phyloP scores from a whole-genome alignment of 805 yeast genomes.

The Priceomyces fermenticarens region DNA sequence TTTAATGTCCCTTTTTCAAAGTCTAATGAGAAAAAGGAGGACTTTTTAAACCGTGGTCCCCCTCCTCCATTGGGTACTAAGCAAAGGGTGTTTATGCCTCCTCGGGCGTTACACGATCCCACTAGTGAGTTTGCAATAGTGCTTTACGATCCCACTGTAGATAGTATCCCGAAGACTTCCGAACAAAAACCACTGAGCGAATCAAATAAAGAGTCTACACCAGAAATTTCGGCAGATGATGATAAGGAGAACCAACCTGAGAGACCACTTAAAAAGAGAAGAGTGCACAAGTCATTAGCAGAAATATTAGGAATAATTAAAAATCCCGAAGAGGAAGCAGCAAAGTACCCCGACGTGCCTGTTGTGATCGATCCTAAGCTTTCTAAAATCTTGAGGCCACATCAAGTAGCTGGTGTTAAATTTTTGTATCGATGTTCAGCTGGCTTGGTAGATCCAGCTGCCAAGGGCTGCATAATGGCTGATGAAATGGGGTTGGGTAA shows the following conservation, averaged over 20 bases:
- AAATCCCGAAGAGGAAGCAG: conserved; percentile 45
- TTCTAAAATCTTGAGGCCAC: conserved; percentile 85
- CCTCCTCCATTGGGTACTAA: conserved; percentile 88
- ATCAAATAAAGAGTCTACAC: conserved; percentile 10
- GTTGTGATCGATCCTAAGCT: conserved; percentile 92
- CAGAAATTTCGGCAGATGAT: conserved; percentile 9
- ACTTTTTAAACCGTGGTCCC: conserved; percentile 35
- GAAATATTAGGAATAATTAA: conserved; percentile 75
- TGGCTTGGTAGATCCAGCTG: conserved; percentile 77
- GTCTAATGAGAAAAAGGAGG: conserved; percentile 28
- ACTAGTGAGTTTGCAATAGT: conserved; percentile 91
- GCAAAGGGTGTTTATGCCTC: conserved; percentile 65
- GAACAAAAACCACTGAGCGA: conserved; percentile 10
- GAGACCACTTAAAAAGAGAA: conserved; percentile 31
- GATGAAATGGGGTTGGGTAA: conserved; percentile 97
- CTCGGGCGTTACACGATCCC: conserved; percentile 94
- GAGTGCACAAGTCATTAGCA: conserved; percentile 63
- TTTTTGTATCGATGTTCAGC: conserved; percentile 88
- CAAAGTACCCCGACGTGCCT: conserved; percentile 79
- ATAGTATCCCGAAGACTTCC: conserved; percentile 39
- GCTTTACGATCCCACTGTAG: conserved; percentile 91
- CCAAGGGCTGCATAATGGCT: conserved; percentile 97
- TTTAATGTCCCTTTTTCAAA: conserved; percentile 62
- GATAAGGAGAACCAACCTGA: conserved; percentile 12
- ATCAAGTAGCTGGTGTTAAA: conserved; percentile 93